phyloP scores from a whole-genome alignment of 1,139 yeast genomes.

The Pichia sp. region DNA sequence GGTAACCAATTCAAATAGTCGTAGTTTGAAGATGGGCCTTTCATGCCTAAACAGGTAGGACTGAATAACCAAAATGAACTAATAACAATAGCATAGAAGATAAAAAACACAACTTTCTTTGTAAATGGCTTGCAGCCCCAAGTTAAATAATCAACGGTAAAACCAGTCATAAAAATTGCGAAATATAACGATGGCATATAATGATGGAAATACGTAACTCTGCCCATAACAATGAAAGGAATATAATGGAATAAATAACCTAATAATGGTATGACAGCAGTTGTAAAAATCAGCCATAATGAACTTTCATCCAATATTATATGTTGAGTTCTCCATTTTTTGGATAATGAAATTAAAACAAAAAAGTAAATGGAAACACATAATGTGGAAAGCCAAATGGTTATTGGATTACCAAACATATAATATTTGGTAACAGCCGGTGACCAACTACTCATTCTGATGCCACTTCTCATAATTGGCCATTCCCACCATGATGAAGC shows the following conservation, averaged over 20 bases:
- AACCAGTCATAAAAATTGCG: conserved; percentile 61
- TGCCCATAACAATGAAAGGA: conserved; percentile 73
- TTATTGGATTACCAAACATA: conserved; percentile 61
- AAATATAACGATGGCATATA: conserved; percentile 76
- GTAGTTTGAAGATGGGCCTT: conserved; percentile 61
- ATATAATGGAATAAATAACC: conserved; percentile 69
- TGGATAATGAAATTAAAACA: conserved; percentile 2
- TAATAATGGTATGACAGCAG: conserved; percentile 56
- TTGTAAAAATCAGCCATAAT: conserved; percentile 37
- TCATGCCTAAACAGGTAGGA: conserved; percentile 84
- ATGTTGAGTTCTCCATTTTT: conserved; percentile 61
- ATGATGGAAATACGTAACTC: conserved; percentile 81
- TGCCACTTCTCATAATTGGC: conserved; percentile 59
- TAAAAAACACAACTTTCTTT: conserved; percentile 30
- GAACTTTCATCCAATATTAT: conserved; percentile 26
- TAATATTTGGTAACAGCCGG: conserved; percentile 45
- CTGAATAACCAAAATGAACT: conserved; percentile 71
- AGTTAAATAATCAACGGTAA: conserved; percentile 42
- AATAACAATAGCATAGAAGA: conserved; percentile 46
- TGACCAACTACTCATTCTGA: conserved; percentile 68
- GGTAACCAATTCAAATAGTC: conserved; percentile 67
- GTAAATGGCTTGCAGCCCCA: background rate
- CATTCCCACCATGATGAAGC: conserved; percentile 80
- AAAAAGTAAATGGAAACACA: conserved; percentile 30
- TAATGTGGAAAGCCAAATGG: conserved; percentile 52